Conservation (phyloP, 352 stramenopile species). For the Labyrinthula sp. region DNA sequence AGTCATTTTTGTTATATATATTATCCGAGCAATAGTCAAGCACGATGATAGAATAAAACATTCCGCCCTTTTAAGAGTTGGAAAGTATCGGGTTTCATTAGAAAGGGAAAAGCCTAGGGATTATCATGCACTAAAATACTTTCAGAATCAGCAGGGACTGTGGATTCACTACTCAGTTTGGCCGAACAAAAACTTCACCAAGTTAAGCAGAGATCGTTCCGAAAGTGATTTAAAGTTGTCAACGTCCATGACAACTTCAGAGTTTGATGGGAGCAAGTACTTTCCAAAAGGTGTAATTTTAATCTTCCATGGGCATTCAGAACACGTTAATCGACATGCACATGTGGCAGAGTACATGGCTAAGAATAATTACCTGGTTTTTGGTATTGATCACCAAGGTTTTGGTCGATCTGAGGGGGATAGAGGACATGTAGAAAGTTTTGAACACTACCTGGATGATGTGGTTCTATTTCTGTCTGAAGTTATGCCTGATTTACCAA, state of each 20-base stretch:
- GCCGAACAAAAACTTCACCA: conserved; percentile 21
- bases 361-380: conserved; percentile 39
- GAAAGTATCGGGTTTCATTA: neutral
- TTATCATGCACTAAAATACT: conserved; percentile 20
- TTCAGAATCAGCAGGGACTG: conserved; percentile 23
- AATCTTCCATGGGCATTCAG: conserved; percentile 42
- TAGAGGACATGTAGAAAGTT: conserved; percentile 38
- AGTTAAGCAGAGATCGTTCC: too few species aligned
- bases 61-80: conserved; percentile 11
- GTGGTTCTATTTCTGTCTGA: conserved; percentile 42
- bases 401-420: conserved; percentile 44
- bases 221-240: too few species aligned
- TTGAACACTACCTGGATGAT: conserved; percentile 40
- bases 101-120: conserved; percentile 16
- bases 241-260: too few species aligned
- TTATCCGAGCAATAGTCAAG: conserved; percentile 4
- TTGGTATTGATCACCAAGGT: conserved; percentile 43
- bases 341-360: conserved; percentile 37
- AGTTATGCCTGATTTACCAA: conserved; percentile 37
- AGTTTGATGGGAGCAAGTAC: conserved; percentile 4
- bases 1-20: too few species aligned
- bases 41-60: conserved; percentile 10
- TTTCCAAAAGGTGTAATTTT: conserved; percentile 36
- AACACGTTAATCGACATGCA: conserved; percentile 41
- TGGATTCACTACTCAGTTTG: conserved; percentile 19